Conservation (phyloP, 2,329 filamentous ascomycete genomes). For the Paecilomyces dactylethromorphus region DNA sequence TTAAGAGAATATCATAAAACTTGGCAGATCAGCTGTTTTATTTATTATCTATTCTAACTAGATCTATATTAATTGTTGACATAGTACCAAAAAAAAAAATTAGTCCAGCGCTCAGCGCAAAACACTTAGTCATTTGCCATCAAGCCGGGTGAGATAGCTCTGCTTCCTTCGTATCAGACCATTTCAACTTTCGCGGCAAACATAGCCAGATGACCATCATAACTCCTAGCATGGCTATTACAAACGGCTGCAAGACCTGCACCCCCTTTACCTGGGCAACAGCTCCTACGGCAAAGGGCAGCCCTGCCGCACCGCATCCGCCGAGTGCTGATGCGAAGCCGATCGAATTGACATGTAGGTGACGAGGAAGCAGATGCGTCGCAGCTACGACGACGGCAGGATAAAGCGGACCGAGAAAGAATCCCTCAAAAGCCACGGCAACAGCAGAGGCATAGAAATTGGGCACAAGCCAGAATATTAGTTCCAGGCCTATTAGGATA, state of each 20-base stretch:
- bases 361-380: constrained; percentile 65
- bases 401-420: constrained; percentile 75
- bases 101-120: not conserved
- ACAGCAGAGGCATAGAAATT: constrained; percentile 67
- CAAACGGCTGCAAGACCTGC: constrained; percentile 54
- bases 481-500: constrained; percentile 56
- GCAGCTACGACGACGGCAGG: constrained; percentile 66
- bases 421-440: constrained; percentile 65
- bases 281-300: constrained; percentile 41
- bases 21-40: no score
- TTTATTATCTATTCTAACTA: no score
- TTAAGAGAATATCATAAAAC: no score
- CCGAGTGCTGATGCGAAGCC: constrained; percentile 76
- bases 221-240: constrained; percentile 47
- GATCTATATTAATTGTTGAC: not conserved
- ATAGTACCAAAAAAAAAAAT: not conserved
- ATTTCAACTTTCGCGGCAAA: constrained; percentile 13
- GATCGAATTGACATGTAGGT: constrained; percentile 72
- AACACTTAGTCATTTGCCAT: not conserved
- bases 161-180: not conserved
- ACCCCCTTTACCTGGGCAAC: constrained; percentile 52
- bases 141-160: not conserved
- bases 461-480: constrained; percentile 77
- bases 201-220: constrained; percentile 46
- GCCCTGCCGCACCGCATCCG: constrained; percentile 55